Evolutionary conservation across 2,329 filamentous ascomycete genomes (phyloP), one percentile per base, ranked within the genome.

Genomic region (Alternaria brassicae): DNA sequence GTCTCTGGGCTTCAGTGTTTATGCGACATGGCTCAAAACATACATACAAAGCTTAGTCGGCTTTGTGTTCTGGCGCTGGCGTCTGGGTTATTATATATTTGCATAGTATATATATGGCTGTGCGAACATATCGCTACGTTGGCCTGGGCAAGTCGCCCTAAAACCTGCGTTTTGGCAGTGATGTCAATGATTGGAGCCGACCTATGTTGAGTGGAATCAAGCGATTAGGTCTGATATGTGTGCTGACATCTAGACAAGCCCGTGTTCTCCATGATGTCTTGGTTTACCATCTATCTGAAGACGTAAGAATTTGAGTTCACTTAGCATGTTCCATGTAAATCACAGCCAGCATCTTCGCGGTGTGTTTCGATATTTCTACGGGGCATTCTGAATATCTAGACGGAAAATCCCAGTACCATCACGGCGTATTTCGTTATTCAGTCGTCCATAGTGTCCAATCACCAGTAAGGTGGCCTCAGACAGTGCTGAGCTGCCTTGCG

Each of bases 21-120:
- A 30, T 54, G 41, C 41, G 52, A 23, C 41, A 39, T 52, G 23
- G 40, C 34, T 13, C 21, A 7, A 37, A 37, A 25, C 21, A 41
- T 8, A 34, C 25, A 23, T 19, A 42, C 23, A 15, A 49, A 25
- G 36, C 58, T 60, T n/a, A 39, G 36, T 45, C 41, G 39, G 36
- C 58, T 36, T 39, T 56, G 41, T 53, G 25, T 58, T 58, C 37
- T 45, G 58, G 54, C 54, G 58, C 55, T 61, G 54, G 58, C 52
- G 52, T 59, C 39, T 54, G 44, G 49, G 44, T 44, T 61, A 28
- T 41, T 45, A 28, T 47, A 36, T 25, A 44, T 17, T 30, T 48
- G 27, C 34, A 49, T 53, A 45, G 28, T 60, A 56, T 32, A 52
- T 39, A 40, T 56, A 56, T 39, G 58, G 21, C 32, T 41, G 49